A percentile compares a stretch with the other conserved stretches of the same genome.
These are phyloP conservation scores for Colletotrichum lini DNA, from an alignment of 2,329 filamentous ascomycete species.

Conservation along the genomic window DNA sequence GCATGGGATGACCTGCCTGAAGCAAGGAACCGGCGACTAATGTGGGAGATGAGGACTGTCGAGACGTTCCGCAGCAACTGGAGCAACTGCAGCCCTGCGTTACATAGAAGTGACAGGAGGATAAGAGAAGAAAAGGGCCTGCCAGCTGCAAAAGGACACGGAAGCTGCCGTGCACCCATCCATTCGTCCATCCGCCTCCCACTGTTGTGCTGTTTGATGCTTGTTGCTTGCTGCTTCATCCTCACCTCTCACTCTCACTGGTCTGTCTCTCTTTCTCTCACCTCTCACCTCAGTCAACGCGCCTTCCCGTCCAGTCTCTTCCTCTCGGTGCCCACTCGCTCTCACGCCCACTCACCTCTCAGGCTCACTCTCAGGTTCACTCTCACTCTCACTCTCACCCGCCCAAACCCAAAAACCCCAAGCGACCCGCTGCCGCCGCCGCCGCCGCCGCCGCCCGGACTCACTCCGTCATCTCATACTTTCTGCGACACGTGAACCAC, in stretches of 20 bases:
- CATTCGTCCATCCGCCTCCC: background rate
- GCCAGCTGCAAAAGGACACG: background rate
- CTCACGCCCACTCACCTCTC: background rate
- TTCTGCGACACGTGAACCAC: slow-evolving; percentile 37
- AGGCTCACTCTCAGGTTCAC: background rate
- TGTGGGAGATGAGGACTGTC: slow-evolving; percentile 18
- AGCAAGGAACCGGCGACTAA: slow-evolving; percentile 33
- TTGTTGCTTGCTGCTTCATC: background rate
- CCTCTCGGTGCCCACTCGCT: slow-evolving; percentile 21
- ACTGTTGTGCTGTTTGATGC: no score
- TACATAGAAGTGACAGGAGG: background rate
- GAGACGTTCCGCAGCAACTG: slow-evolving; percentile 26
- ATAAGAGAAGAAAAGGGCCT: slow-evolving; percentile 5
- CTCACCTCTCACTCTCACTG: background rate
- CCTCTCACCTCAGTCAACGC: slow-evolving; percentile 1
- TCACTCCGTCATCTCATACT: slow-evolving; percentile 36
- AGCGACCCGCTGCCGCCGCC: slow-evolving; percentile 19
- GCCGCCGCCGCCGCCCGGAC: slow-evolving; percentile 28
- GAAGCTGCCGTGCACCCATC: background rate
- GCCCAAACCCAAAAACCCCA: slow-evolving; percentile 18
- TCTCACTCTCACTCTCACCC: slow-evolving; percentile 11
- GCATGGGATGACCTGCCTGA: slow-evolving; percentile 9
- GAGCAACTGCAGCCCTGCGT: slow-evolving; percentile 30
- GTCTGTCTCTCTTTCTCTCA: background rate
- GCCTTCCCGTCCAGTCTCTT: slow-evolving; percentile 16